Evolutionary conservation across 331 rosid genomes (phyloP), one percentile per base, ranked within the genome.

Genomic region (Malus hybrid): DNA sequence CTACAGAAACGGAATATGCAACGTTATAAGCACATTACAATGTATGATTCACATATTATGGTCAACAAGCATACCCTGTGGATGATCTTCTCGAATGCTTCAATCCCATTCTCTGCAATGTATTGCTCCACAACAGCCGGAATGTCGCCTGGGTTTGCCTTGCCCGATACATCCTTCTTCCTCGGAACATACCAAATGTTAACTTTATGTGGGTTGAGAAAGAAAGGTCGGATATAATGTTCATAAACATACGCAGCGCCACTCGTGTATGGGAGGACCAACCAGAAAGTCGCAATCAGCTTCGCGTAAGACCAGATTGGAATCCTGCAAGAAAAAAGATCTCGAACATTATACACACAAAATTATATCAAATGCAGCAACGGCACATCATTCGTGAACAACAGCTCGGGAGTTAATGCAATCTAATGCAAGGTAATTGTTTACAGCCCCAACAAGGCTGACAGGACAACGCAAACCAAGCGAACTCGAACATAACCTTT

Each of bases 131-230:
- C 96, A 71, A 96, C 98, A n/a, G 91, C 81, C 75, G 88, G 77
- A 83, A 91, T 70, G 79, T 93, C 96, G 55, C 90, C 96, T 30
- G 78, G 88, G 42, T 28, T 39, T 9, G 46, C 46, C 46, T 39
- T 39, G 1, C 46, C 46, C 12, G 0, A 39, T 39, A 39, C 26
- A 33, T 91, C 96, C 83, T 91, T 88, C 89, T 87, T 93, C 76
- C 80, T 82, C n/a, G 98, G 98, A 67, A 94, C 89, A 66, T 91
- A 94, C 97, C 98, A 94, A 58, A 94, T 80, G 82, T 94, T 94
- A 58, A 90, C 52, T 19, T 88, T 90, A 82, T 88, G 89, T 48
- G 85, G 93, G 79, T 90, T 88, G 77, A 85, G 71, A 61, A 91
- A 89, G 34, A 91, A 68, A 69, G 97, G 93, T 75, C 97, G 85